Base-by-base conservation (phyloP, 1,284 basidiomycete species). In the Cryptococcus sp. region DNA sequence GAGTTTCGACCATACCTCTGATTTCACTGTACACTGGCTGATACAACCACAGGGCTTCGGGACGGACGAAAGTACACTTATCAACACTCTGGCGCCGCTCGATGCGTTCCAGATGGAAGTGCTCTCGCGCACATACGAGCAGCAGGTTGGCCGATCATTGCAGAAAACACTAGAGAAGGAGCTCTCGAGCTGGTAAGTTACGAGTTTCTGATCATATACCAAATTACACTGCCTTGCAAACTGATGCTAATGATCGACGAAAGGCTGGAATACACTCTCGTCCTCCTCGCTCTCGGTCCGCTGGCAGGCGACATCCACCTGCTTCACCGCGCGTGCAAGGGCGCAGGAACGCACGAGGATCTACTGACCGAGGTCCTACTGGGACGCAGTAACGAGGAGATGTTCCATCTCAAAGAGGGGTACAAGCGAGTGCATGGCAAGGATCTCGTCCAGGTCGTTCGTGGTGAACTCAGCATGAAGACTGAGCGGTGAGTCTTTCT, bases 381-480 rank as follows among this genome's bases (percentile, higher is more conserved):
- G 38, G 62, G 72, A 20, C 65, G 79, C 27, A 68, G 72, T n/a
- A 80, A 80, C 64, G 64, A 75, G 59, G 79, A 80, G 61, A 78
- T 80, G 11, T 71, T 72, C 61, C 56, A 75, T n/a, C 65, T 80
- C 50, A 80, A 80, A 66, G 68, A 77, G 58, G 75, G 66, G 1
- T 80, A 75, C 62, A 67, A 68, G 47, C 69, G 76, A 15, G 62
- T 68, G 8, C 74, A 78, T 60, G 62, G 66, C 47, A 75, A 74
- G 58, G 78, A 79, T 59, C 66, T 80, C 31, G 67, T 68, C 16
- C 8, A 54, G 17, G 65, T 69, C 8, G 71, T 80, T 15, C 66
- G 70, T 38, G 78, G 78, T n/a, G 79, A 80, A 58, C 66, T 80
- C 45, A 74, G 71, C 53, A 75, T 78, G 72, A 80, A 80, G 73